Base-by-base conservation (phyloP, 371 early-diverging fungal genomes). In the Batkoa obscura region DNA sequence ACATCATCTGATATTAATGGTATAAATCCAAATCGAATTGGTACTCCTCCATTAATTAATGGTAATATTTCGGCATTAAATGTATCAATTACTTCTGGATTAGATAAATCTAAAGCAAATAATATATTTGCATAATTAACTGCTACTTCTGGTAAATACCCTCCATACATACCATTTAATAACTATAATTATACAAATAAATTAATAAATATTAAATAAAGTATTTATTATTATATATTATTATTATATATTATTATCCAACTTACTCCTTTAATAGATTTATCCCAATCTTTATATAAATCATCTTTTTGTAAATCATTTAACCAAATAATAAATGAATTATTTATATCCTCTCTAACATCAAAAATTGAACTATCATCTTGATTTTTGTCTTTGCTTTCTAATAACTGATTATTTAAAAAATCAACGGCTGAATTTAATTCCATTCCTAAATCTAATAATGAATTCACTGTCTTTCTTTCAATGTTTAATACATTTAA, bases 221-320 rank as follows among this genome's bases (percentile, higher is more conserved):
- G 9, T 51, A 59, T 23, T 23, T 23, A 23, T 23, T 23, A 23
- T 23, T 23, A 23, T 23, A 23, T 23, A 23, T 23, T 23, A 23
- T 23, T 23, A 23, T 23, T n/a, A n/a, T n/a, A 23, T 23, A 23
- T 23, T 23, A 23, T 23, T 23, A 23, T 23, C 23, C 23, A 23
- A 23, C 23, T 23, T 23, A 23, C 23, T 23, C 23, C 23, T 23
- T 23, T 23, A 0, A 23, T 23, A 23, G 67, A 68, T 0, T 62
- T 58, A 1, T 81, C 74, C 85, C 88, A 92, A 23, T 60, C 58
- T 9, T 67, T 59, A 66, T 93, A 95, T 10, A 81, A 72, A 0
- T 64, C 61, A 57, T 95, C 96, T 23, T 69, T 79, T 59, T 86
- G 89, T 15, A 96, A 61, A 64, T 96, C 88, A 61, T 94, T 96